Percentiles rank a stretch among this genome's conserved stretches.
Conservation (phyloP, 805 yeast species). For the Yarrowia deformans region DNA sequence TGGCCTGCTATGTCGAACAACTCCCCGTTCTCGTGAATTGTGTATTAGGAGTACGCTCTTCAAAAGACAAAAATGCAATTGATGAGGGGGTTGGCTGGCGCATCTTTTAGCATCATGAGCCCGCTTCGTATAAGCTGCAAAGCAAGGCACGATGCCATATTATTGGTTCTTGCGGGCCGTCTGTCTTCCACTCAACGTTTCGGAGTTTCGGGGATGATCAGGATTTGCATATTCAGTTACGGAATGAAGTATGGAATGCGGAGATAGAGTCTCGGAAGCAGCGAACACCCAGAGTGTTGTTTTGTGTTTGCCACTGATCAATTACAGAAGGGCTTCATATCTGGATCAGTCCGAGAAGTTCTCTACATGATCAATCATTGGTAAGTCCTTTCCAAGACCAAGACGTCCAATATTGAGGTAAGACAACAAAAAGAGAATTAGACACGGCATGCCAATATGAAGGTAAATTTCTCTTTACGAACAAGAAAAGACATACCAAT, state of each 20-base stretch:
- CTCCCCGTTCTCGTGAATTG: too few relatives aligned
- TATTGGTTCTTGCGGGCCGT: constrained; percentile 12
- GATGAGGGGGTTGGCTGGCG: constrained; percentile 5
- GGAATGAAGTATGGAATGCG: constrained; percentile 3
- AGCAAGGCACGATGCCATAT: constrained; percentile 11
- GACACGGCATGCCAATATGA: constrained; percentile 2
- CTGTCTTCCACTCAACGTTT: constrained; percentile 4
- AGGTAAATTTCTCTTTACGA: constrained; percentile 2
- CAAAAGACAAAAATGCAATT: neutral
- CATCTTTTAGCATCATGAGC: neutral
- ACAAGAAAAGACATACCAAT: neutral
- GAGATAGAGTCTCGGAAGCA: neutral
- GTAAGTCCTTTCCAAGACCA: too few relatives aligned
- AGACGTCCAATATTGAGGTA: neutral
- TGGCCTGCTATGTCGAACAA: neutral
- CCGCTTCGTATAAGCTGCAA: neutral
- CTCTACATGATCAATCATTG: too few relatives aligned
- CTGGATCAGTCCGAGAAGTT: too few relatives aligned
- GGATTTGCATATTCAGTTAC: constrained; percentile 1
- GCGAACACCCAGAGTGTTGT: neutral
- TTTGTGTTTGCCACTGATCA: neutral
- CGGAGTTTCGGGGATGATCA: constrained; percentile 26
- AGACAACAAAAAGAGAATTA: neutral
- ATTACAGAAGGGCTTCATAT: too few relatives aligned
- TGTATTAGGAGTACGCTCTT: neutral